phyloP scores from a whole-genome alignment of 2,329 filamentous ascomycete species.

The Magnaporthiopsis incrustans region DNA sequence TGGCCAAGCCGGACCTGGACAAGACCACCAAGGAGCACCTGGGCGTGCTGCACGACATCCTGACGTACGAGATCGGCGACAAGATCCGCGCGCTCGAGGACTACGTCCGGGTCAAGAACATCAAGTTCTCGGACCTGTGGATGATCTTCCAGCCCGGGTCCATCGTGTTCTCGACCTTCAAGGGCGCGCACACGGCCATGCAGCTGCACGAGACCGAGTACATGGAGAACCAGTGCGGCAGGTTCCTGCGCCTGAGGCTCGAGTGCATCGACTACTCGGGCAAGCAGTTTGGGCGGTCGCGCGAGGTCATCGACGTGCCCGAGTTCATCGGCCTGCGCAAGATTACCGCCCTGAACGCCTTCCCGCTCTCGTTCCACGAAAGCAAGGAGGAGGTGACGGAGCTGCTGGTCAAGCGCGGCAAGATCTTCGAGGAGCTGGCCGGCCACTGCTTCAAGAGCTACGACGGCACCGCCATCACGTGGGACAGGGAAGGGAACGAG shows the following conservation, averaged over 20 bases:
- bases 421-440: constrained; percentile 34
- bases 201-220: constrained; percentile 31
- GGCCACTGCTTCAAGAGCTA: constrained; percentile 38
- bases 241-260: constrained; percentile 30
- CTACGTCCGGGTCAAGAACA: constrained; percentile 35
- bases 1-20: constrained; percentile 32
- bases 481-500: constrained; percentile 25
- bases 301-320: constrained; percentile 26
- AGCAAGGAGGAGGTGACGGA: constrained; percentile 25
- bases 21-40: constrained; percentile 36
- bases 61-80: constrained; percentile 43
- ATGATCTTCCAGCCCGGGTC: constrained; percentile 42
- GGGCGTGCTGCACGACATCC: constrained; percentile 34
- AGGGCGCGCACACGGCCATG: constrained; percentile 30
- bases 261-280: constrained; percentile 41
- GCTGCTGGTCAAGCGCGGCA: constrained; percentile 31
- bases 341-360: constrained; percentile 35
- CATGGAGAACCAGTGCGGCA: constrained; percentile 26
- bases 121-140: constrained; percentile 45
- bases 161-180: constrained; percentile 29
- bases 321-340: constrained; percentile 35
- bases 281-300: constrained; percentile 34
- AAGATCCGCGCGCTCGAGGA: constrained; percentile 42
- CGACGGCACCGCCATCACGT: constrained; percentile 27
- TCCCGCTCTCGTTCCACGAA: constrained; percentile 36